Percentiles rank a stretch among this genome's conserved stretches.
phyloP scores from a whole-genome alignment of 2,329 filamentous ascomycete species.

The Ophiostoma sp. region DNA sequence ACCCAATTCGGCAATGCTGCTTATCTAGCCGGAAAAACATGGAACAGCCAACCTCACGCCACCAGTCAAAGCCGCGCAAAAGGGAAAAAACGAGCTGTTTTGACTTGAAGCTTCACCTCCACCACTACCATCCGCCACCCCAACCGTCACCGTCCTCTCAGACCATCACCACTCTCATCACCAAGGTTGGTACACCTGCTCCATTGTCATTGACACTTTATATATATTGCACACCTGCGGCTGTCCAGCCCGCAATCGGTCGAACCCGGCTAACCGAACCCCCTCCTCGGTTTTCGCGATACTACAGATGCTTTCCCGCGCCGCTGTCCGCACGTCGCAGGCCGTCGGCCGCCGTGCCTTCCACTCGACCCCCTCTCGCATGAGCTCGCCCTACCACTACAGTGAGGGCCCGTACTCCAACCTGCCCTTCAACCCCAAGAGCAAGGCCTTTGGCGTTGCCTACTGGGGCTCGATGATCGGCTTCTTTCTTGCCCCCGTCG shows the following conservation, averaged over 20 bases:
- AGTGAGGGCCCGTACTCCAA: constrained; percentile 92
- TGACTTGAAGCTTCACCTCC: constrained; percentile 15
- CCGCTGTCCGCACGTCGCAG: constrained; percentile 54
- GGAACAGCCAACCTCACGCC: constrained; percentile 25
- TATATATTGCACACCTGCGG: not conserved
- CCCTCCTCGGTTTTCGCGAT: not conserved
- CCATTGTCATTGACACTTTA: constrained; percentile 13
- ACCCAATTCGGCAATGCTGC: too few species aligned
- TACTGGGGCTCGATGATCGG: constrained; percentile 68
- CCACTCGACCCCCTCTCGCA: constrained; percentile 77
- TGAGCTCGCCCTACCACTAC: constrained; percentile 95
- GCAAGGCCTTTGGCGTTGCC: constrained; percentile 72
- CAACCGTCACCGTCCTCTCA: not conserved
- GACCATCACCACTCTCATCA: constrained; percentile 20
- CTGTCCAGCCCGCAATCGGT: not conserved
- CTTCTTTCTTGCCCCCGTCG: constrained; percentile 59
- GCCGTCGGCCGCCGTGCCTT: constrained; percentile 75
- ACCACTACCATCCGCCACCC: constrained; percentile 13
- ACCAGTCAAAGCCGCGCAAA: constrained; percentile 24
- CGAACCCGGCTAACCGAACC: not conserved
- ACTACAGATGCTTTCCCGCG: constrained; percentile 72
- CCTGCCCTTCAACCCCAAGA: constrained; percentile 94
- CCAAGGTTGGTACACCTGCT: constrained; percentile 19
- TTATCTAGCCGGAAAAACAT: constrained; percentile 24
- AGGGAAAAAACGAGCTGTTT: constrained; percentile 22